Percentiles rank a stretch among this genome's conserved stretches.
These are phyloP conservation scores for Phenoliferia sp. DNA, from an alignment of 1,284 basidiomycete genomes.

Conservation along the genomic window DNA sequence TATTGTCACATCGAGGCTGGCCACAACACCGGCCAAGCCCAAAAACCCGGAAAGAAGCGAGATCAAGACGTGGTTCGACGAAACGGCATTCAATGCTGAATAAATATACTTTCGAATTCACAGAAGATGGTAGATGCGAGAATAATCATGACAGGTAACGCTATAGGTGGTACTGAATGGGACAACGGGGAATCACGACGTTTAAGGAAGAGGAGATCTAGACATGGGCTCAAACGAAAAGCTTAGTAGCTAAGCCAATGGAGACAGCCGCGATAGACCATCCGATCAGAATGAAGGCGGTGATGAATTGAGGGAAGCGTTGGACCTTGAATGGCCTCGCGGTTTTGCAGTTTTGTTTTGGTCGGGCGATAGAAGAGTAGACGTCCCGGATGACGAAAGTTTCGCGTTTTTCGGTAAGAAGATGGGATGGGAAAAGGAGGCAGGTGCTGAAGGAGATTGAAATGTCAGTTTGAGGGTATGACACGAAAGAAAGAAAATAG, in stretches of 20 bases:
- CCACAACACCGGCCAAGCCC: no score
- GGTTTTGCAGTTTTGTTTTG: slow-evolving; percentile 30
- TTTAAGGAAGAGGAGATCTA: no score
- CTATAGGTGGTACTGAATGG: no score
- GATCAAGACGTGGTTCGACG: no score
- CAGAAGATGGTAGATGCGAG: no score
- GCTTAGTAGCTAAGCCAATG: slow-evolving; percentile 19
- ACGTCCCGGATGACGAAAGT: slow-evolving; percentile 30
- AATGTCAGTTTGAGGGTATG: not conserved
- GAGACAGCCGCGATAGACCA: slow-evolving; percentile 25
- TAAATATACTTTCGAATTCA: no score
- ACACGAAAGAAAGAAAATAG: not conserved
- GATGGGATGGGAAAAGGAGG: slow-evolving; percentile 29
- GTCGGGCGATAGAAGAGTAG: slow-evolving; percentile 30
- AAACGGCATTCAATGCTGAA: no score
- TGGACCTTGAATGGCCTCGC: slow-evolving; percentile 24
- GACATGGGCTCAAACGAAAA: slow-evolving; percentile 24
- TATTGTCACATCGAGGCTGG: no score
- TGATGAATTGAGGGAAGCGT: slow-evolving; percentile 22
- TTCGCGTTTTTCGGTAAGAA: slow-evolving; percentile 27
- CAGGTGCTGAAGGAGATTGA: slow-evolving; percentile 13
- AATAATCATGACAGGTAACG: no score
- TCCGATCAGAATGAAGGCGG: slow-evolving; percentile 13
- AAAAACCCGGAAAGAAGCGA: no score
- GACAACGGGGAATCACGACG: no score